These are phyloP conservation scores for Podospora anserina DNA, from an alignment of 495 filamentous ascomycete species.

Conservation along the genomic window DNA sequence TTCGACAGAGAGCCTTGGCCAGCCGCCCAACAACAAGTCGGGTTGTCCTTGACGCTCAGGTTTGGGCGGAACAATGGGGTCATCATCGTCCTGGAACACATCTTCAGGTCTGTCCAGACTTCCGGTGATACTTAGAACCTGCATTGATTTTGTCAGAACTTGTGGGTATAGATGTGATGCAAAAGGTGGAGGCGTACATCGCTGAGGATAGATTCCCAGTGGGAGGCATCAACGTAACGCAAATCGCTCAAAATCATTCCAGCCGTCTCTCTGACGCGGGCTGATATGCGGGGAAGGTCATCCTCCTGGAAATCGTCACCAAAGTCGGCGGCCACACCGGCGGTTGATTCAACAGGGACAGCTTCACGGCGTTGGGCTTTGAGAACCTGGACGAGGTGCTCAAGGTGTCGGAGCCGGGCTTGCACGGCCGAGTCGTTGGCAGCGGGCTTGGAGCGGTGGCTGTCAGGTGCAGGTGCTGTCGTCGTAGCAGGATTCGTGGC, in stretches of 20 bases:
- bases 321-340: background rate
- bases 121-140: slow-evolving; percentile 29
- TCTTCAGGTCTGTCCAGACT: slow-evolving; percentile 23
- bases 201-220: slow-evolving; percentile 52
- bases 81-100: slow-evolving; percentile 25
- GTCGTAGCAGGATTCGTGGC: slow-evolving; percentile 2
- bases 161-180: no score
- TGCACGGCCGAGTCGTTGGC: slow-evolving; percentile 43
- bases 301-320: slow-evolving; percentile 14
- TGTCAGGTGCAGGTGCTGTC: background rate
- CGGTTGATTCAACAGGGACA: background rate
- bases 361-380: slow-evolving; percentile 34
- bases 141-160: slow-evolving; percentile 17
- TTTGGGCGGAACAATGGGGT: slow-evolving; percentile 23
- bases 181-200: slow-evolving; percentile 39
- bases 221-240: slow-evolving; percentile 48
- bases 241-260: slow-evolving; percentile 39
- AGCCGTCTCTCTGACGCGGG: slow-evolving; percentile 18
- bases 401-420: slow-evolving; percentile 50
- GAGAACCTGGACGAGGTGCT: slow-evolving; percentile 49
- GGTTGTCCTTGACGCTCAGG: slow-evolving; percentile 29
- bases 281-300: slow-evolving; percentile 7
- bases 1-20: slow-evolving; percentile 31
- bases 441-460: slow-evolving; percentile 7
- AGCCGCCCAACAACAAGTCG: slow-evolving; percentile 42